Conservation (phyloP, 306 rosid genomes). For the Vigna trinervia region DNA sequence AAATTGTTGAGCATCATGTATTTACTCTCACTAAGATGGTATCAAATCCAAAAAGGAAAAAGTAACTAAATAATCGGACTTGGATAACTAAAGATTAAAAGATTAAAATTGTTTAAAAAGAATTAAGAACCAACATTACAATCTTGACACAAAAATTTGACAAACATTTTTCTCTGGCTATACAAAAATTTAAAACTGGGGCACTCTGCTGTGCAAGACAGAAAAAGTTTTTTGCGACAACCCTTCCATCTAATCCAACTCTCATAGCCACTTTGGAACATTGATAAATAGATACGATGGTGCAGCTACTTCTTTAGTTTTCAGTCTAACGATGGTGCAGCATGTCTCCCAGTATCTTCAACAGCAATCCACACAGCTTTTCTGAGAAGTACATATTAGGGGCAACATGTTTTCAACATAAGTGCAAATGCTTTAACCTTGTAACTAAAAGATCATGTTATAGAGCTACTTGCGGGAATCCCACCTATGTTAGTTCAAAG, state of each 20-base stretch:
- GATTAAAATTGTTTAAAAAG: too few relatives aligned
- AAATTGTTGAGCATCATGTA: too few relatives aligned
- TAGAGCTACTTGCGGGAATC: neutral
- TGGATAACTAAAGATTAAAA: too few relatives aligned
- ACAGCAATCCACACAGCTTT: neutral
- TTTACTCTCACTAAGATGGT: too few relatives aligned
- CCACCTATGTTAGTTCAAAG: slow-evolving; percentile 1
- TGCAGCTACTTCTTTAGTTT: neutral
- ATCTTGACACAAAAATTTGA: neutral
- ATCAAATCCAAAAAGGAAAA: too few relatives aligned
- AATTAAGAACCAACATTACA: neutral
- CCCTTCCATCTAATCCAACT: neutral
- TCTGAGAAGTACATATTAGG: neutral
- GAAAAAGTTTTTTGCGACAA: neutral
- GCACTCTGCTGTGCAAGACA: too few relatives aligned
- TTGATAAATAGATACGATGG: neutral
- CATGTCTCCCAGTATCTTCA: neutral
- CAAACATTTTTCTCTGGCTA: neutral
- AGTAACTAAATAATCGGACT: too few relatives aligned
- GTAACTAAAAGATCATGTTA: neutral
- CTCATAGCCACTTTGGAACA: neutral
- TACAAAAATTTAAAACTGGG: neutral
- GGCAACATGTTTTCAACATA: neutral
- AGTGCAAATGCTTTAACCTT: neutral
- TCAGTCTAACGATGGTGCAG: neutral